These are phyloP conservation scores for Nemania sp. DNA, from an alignment of 2,329 filamentous ascomycete species.

Conservation along the genomic window DNA sequence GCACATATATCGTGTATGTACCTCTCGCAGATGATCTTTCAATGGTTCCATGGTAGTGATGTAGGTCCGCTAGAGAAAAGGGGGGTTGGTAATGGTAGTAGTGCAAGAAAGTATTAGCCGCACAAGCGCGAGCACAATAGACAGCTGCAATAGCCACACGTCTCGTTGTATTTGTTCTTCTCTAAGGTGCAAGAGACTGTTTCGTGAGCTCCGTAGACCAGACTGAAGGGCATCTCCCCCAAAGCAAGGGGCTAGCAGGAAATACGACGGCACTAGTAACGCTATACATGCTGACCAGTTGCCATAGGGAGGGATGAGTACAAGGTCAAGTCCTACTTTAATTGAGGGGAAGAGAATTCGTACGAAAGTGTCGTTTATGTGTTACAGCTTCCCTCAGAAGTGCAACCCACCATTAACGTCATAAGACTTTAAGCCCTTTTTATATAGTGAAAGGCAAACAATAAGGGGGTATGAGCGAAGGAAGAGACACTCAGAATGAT, in stretches of 20 bases:
- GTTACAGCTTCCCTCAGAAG: neutral
- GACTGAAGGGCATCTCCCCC: neutral
- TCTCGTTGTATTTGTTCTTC: neutral
- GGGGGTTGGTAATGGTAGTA: neutral
- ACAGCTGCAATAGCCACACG: neutral
- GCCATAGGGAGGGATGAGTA: neutral
- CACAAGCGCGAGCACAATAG: neutral
- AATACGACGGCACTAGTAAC: neutral
- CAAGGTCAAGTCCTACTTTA: neutral
- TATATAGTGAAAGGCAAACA: too few relatives aligned
- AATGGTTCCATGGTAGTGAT: neutral
- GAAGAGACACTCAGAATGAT: too few relatives aligned
- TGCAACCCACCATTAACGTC: neutral
- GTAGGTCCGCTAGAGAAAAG: too few relatives aligned
- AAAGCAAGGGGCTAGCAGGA: neutral
- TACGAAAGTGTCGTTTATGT: neutral
- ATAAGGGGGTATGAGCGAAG: too few relatives aligned
- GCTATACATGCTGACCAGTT: neutral
- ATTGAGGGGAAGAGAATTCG: neutral
- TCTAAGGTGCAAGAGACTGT: neutral
- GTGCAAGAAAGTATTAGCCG: neutral
- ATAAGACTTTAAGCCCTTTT: too few relatives aligned
- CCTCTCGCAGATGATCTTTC: neutral
- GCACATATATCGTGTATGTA: neutral
- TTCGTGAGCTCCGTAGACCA: neutral